phyloP scores from a whole-genome alignment of 2,329 filamentous ascomycete species.

The Arthroderma sp. region DNA sequence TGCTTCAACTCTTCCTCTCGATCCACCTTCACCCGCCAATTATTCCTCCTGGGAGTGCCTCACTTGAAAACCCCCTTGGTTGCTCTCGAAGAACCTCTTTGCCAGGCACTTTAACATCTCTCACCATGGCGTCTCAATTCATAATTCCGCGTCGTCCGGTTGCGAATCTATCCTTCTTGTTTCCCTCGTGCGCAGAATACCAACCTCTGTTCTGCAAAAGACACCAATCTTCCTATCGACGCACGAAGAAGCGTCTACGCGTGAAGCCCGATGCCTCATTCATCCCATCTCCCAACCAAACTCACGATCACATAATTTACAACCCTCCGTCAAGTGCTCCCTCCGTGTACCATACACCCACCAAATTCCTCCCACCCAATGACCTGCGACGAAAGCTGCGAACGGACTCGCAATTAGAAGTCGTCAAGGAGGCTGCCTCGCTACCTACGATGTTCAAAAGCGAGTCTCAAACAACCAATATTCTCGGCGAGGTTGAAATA shows the following conservation, averaged over 20 bases:
- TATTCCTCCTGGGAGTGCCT: too few relatives aligned
- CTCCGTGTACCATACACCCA: conserved; percentile 50
- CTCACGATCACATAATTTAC: conserved; percentile 46
- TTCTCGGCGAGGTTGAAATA: conserved; percentile 41
- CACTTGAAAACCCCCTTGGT: too few relatives aligned
- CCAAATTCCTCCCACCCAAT: conserved; percentile 48
- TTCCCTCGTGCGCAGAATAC: conserved; percentile 25
- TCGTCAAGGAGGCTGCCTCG: conserved; percentile 13
- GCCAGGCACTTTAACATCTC: too few relatives aligned
- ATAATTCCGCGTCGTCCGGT: conserved; percentile 22
- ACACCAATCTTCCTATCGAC: conserved; percentile 38
- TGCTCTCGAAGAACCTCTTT: too few relatives aligned
- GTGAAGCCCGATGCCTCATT: conserved; percentile 42
- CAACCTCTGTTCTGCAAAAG: conserved; percentile 23
- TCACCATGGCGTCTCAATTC: conserved; percentile 19
- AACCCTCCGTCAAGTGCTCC: conserved; percentile 54
- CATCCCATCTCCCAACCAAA: conserved; percentile 21
- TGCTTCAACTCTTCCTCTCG: too few relatives aligned
- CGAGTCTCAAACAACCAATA: conserved; percentile 21
- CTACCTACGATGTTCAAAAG: conserved; percentile 38
- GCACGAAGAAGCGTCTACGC: conserved; percentile 38
- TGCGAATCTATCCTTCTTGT: conserved; percentile 25
- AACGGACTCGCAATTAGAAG: conserved; percentile 17
- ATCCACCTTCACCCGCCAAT: too few relatives aligned
- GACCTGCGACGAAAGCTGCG: conserved; percentile 42